A percentile compares a stretch with the other conserved stretches of the same genome.
Evolutionary conservation across 225 moss, liverwort and hornwort species (phyloP).

Genomic region (Pseudoscleropodium purum): DNA sequence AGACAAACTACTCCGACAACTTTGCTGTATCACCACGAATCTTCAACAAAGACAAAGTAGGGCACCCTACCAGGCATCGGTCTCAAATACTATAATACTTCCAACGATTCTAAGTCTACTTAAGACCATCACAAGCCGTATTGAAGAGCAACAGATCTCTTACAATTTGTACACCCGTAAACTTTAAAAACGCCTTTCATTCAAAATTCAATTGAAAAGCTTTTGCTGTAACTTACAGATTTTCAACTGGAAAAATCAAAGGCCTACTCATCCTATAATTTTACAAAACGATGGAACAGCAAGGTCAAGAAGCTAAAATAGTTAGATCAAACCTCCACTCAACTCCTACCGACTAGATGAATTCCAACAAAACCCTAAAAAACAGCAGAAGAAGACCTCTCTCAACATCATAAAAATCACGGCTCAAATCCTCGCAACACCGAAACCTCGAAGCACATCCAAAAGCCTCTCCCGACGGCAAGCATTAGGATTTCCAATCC

Average conservation of each 20-base stretch:
- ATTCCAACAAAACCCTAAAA: conserved; percentile 1
- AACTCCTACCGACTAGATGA: background rate
- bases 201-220: background rate
- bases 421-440: background rate
- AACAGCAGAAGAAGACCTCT: background rate
- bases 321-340: background rate
- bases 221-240: background rate
- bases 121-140: background rate
- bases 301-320: background rate
- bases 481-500: background rate
- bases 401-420: background rate
- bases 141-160: background rate
- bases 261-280: background rate
- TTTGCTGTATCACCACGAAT: background rate
- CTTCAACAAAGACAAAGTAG: background rate
- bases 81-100: background rate
- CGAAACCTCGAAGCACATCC: background rate
- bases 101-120: background rate
- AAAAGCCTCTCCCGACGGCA: background rate
- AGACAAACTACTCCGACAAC: background rate
- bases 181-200: background rate
- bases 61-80: background rate
- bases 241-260: background rate
- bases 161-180: background rate
- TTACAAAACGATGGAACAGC: background rate